Conservation (phyloP, 345 rosid species). For the Hibiscus tridactylites region DNA sequence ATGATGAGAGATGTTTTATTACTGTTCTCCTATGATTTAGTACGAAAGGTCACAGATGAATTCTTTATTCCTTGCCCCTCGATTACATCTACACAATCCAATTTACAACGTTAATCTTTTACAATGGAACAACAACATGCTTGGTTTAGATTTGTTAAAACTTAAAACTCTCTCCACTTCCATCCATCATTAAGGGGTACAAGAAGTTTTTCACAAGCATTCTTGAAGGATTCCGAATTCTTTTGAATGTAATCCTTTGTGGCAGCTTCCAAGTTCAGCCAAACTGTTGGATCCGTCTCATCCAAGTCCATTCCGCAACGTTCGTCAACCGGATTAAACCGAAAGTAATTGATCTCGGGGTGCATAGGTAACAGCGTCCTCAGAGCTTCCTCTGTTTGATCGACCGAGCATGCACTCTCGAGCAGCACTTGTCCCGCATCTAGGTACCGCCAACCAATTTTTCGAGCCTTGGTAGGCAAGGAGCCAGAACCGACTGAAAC, state of each 20-base stretch:
- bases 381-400: slow-evolving; percentile 88
- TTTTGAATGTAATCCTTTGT: slow-evolving; percentile 64
- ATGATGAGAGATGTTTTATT: no score
- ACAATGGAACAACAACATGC: no score
- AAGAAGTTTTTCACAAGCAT: slow-evolving; percentile 20
- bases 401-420: slow-evolving; percentile 98
- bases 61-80: no score
- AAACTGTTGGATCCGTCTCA: slow-evolving; percentile 94
- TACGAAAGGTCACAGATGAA: no score
- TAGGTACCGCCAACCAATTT: slow-evolving; percentile 95
- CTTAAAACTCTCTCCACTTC: no score
- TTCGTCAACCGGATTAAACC: slow-evolving; percentile 96
- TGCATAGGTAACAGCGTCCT: slow-evolving; percentile 85
- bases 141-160: no score
- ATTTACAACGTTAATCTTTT: no score
- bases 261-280: slow-evolving; percentile 90
- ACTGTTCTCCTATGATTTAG: no score
- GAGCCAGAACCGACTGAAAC: slow-evolving; percentile 96
- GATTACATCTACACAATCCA: no score
- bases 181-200: no score
- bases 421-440: slow-evolving; percentile 95
- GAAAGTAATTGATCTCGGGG: slow-evolving; percentile 81
- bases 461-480: slow-evolving; percentile 87
- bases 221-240: slow-evolving; percentile 51
- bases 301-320: slow-evolving; percentile 96